Base-by-base conservation (phyloP, 768 basidiomycete genomes). In the Lactarius pseudohatsudake region DNA sequence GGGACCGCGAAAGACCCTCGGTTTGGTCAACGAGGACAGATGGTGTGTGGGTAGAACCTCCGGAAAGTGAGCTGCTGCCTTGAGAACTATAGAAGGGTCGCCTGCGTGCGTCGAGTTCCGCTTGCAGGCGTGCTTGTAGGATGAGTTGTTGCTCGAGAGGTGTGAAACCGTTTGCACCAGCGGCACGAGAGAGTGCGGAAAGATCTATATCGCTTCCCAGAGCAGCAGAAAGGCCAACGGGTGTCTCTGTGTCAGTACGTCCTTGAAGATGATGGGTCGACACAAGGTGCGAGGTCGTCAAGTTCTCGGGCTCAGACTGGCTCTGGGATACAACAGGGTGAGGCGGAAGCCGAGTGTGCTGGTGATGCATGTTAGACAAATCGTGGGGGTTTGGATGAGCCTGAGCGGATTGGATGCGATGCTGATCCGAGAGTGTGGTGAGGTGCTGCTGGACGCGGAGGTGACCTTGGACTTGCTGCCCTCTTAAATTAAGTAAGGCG, bases 401-500 rank as follows among this genome's bases (percentile, higher is more conserved):
- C 56, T 66, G 56, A 72, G 38, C 15, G 30, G 41, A 18, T 55
- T 65, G 45, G 69, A 68, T 40, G 65, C 69, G 61, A 69, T 68
- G 60, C 75, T 72, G 41, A 72, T 64, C 72, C 69, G 64, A 70
- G 73, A 63, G 16, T 64, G 66, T 65, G 43, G 56, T 28, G 32
- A 54, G n/a, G 41, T 59, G 53, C 43, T 61, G 70, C 55, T 57
- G 69, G 22, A 59, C 53, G n/a, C 58, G 72, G 53, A 55, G 62
- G 20, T 45, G 71, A 26, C 69, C 67, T 71, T 77, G 80, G 64
- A 72, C 73, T 26, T 90, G 87, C 61, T 87, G 84, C 7, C 90
- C 90, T 62, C 84, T 87, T 53, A 91, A 81, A 72, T 90, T 92
- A 62, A 92, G 82, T 28, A 92, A 75, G 1, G 90, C 84, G 6